Conservation (phyloP, 805 yeast species). For the Hanseniaspora clermontiae region DNA sequence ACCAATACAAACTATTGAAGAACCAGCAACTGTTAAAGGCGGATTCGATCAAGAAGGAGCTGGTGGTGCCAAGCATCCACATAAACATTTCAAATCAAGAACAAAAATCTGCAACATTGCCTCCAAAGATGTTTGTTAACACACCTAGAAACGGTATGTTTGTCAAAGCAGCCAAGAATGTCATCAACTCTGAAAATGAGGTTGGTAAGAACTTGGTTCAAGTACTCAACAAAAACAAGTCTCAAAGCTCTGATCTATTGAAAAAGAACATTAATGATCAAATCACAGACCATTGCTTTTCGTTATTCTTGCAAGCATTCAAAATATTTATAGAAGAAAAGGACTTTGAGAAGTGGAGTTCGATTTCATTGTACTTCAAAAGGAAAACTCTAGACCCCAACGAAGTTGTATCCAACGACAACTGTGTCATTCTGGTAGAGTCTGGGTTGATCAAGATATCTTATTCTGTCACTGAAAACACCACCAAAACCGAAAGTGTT, state of each 20-base stretch:
- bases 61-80: neutral
- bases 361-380: conserved; percentile 31
- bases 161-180: conserved; percentile 30
- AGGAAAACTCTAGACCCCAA: conserved; percentile 40
- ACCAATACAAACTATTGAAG: conserved; percentile 29
- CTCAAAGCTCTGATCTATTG: neutral
- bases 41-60: neutral
- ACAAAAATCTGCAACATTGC: neutral
- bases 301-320: conserved; percentile 22
- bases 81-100: neutral
- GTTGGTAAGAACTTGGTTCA: conserved; percentile 19
- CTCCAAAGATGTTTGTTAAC: conserved; percentile 1
- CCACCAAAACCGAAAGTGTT: conserved; percentile 21
- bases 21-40: conserved; percentile 14
- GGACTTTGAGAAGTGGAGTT: conserved; percentile 12
- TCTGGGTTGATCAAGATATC: conserved; percentile 42
- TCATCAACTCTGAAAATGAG: conserved; percentile 24
- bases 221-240: conserved; percentile 9
- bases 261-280: neutral
- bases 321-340: conserved; percentile 20
- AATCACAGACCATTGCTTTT: conserved; percentile 13
- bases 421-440: conserved; percentile 45
- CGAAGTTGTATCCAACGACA: conserved; percentile 25
- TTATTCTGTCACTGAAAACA: conserved; percentile 22
- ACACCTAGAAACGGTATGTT: conserved; percentile 34